phyloP scores from a whole-genome alignment of 169 alveolate species.

The Plasmodium relictum region DNA sequence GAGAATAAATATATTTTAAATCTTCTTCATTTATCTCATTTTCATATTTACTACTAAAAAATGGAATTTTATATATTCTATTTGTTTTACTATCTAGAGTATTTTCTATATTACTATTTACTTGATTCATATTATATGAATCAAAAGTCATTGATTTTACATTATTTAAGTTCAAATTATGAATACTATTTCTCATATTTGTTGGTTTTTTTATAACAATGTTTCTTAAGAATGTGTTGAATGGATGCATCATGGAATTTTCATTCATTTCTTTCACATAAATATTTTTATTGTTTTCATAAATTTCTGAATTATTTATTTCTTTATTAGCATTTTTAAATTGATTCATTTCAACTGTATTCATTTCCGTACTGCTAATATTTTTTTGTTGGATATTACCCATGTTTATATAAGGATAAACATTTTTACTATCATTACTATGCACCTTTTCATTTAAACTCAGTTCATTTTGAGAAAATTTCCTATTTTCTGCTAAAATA shows the following conservation, averaged over 20 bases:
- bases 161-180: slow-evolving; percentile 26
- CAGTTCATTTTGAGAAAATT: background rate
- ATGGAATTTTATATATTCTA: background rate
- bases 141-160: slow-evolving; percentile 60
- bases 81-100: background rate
- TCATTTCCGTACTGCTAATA: background rate
- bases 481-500: background rate
- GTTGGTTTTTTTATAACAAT: slow-evolving; percentile 40
- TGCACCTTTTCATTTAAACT: background rate
- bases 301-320: background rate
- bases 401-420: background rate
- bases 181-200: slow-evolving; percentile 61
- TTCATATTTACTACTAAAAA: background rate
- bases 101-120: background rate
- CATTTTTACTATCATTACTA: background rate
- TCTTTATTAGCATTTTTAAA: background rate
- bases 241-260: slow-evolving; percentile 7
- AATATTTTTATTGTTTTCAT: background rate
- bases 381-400: slow-evolving; percentile 3
- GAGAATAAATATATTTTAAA: slow-evolving; percentile 26
- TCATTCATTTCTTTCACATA: slow-evolving; percentile 14
- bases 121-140: background rate
- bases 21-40: slow-evolving; percentile 25
- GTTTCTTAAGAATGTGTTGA: slow-evolving; percentile 34
- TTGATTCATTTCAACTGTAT: background rate